Evolutionary conservation across 2,329 filamentous ascomycete genomes (phyloP).

Genomic region (Paracoccidioides lutzii): DNA sequence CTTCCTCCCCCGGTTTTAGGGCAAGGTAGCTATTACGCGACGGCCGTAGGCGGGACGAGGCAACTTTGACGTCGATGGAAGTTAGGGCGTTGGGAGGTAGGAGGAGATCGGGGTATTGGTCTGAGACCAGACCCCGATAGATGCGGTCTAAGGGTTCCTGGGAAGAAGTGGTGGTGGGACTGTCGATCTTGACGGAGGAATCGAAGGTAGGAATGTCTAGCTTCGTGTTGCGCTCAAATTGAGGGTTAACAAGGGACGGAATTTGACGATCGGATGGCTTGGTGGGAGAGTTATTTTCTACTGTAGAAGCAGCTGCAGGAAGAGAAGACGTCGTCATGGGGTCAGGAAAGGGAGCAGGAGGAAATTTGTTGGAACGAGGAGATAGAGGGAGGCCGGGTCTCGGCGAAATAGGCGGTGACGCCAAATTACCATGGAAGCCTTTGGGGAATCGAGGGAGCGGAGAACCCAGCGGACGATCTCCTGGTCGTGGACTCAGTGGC

Average conservation of each 20-base stretch:
- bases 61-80: slow-evolving; percentile 72
- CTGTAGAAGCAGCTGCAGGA: background rate
- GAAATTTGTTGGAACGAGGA: slow-evolving; percentile 59
- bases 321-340: background rate
- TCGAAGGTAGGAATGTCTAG: slow-evolving; percentile 26
- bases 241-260: slow-evolving; percentile 9
- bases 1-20: slow-evolving; percentile 69
- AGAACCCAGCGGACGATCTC: slow-evolving; percentile 46
- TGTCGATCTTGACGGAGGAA: slow-evolving; percentile 21
- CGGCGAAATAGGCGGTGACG: slow-evolving; percentile 58
- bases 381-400: slow-evolving; percentile 48
- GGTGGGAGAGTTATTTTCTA: slow-evolving; percentile 20
- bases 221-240: slow-evolving; percentile 7
- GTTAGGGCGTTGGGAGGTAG: slow-evolving; percentile 80
- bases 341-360: slow-evolving; percentile 40
- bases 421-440: slow-evolving; percentile 35
- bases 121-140: slow-evolving; percentile 65
- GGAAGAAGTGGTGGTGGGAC: slow-evolving; percentile 14
- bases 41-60: slow-evolving; percentile 88
- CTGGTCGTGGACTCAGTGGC: slow-evolving; percentile 48
- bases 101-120: slow-evolving; percentile 75
- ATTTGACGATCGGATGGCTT: slow-evolving; percentile 15
- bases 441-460: slow-evolving; percentile 46
- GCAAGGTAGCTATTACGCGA: slow-evolving; percentile 75
- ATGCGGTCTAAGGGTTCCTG: slow-evolving; percentile 37